Percentiles rank a stretch among this genome's conserved stretches.
Conservation (phyloP, 305 asterid species). For the Fraxinus dipetala region DNA sequence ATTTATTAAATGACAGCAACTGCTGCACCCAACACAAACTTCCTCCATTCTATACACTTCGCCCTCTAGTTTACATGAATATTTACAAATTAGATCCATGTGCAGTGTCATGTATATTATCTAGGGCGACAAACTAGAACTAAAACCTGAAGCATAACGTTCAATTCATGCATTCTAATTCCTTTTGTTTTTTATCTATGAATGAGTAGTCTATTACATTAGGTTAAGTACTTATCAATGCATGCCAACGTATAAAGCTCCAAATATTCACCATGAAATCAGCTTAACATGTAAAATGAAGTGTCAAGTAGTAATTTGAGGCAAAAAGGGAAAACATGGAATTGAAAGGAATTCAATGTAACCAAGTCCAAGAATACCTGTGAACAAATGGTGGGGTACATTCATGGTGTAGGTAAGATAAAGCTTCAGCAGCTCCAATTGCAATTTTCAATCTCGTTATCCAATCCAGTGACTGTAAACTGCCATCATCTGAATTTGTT, state of each 20-base stretch:
- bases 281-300: slow-evolving; percentile 8
- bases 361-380: slow-evolving; percentile 38
- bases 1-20: background rate
- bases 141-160: background rate
- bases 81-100: background rate
- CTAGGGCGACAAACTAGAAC: background rate
- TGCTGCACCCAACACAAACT: background rate
- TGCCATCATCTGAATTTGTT: slow-evolving; percentile 37
- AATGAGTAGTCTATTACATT: slow-evolving; percentile 5
- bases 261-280: background rate
- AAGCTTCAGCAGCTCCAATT: slow-evolving; percentile 58
- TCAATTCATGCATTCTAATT: background rate
- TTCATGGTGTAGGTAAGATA: slow-evolving; percentile 59
- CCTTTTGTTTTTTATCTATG: background rate
- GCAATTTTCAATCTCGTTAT: slow-evolving; percentile 64
- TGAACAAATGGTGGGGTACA: slow-evolving; percentile 64
- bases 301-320: background rate
- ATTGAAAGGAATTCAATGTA: background rate
- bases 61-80: background rate
- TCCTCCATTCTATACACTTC: background rate
- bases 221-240: background rate
- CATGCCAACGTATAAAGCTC: slow-evolving; percentile 11
- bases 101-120: background rate
- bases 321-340: background rate
- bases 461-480: slow-evolving; percentile 65